Evolutionary conservation across 1,284 basidiomycete species (phyloP).

Genomic region (Pseudozyma pruni): DNA sequence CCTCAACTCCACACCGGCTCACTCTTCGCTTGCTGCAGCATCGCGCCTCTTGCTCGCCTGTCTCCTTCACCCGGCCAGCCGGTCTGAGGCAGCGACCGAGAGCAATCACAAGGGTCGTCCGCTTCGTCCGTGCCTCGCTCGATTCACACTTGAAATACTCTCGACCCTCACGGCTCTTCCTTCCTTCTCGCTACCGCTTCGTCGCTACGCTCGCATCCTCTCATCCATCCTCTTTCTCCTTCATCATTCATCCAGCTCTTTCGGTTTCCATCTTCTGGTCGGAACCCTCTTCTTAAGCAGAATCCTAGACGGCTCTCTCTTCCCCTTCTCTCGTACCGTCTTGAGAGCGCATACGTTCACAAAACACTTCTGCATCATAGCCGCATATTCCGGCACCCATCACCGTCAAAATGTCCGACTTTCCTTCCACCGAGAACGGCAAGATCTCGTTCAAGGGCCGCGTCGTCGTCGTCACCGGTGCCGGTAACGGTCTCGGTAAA

Average conservation of each 20-base stretch:
- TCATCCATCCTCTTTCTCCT: constrained; percentile 2
- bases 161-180: neutral
- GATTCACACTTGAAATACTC: constrained; percentile 27
- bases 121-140: constrained; percentile 3
- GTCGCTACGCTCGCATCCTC: constrained; percentile 7
- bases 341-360: constrained; percentile 11
- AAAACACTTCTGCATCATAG: constrained; percentile 5
- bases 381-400: constrained; percentile 14
- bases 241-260: neutral
- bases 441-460: constrained; percentile 81
- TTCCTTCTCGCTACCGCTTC: constrained; percentile 6
- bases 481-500: constrained; percentile 91
- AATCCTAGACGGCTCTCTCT: constrained; percentile 14
- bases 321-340: constrained; percentile 1
- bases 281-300: neutral
- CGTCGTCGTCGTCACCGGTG: constrained; percentile 93
- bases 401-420: constrained; percentile 58
- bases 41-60: too few relatives aligned
- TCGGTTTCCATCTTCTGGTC: neutral
- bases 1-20: too few relatives aligned
- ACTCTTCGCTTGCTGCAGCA: too few relatives aligned
- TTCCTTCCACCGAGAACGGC: constrained; percentile 63
- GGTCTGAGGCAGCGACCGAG: too few relatives aligned
- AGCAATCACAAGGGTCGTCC: constrained; percentile 1
- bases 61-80: neutral